A percentile compares a stretch with the other conserved stretches of the same genome.
Evolutionary conservation across 2,329 filamentous ascomycete species (phyloP).

Genomic region (Aspergillus brunneoviolaceus): DNA sequence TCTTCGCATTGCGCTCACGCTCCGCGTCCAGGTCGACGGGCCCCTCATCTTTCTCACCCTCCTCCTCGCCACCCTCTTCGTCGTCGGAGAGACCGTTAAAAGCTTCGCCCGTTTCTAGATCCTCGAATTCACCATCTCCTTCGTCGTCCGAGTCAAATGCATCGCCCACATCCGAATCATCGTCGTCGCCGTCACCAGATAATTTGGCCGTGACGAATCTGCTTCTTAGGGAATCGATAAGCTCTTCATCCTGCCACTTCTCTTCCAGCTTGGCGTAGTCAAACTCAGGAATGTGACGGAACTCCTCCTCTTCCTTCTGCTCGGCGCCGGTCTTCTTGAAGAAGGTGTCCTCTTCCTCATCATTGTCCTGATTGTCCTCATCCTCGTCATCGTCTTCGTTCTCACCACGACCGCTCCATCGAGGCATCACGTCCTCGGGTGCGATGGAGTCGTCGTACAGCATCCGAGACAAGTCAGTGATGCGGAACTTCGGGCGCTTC

Average conservation of each 20-base stretch:
- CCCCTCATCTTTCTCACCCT: slow-evolving; percentile 49
- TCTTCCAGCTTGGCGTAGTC: slow-evolving; percentile 77
- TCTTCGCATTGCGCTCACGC: slow-evolving; percentile 82
- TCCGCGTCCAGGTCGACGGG: slow-evolving; percentile 72
- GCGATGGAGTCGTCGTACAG: slow-evolving; percentile 84
- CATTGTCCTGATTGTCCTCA: slow-evolving; percentile 62
- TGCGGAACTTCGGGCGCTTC: slow-evolving; percentile 70
- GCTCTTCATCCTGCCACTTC: slow-evolving; percentile 81
- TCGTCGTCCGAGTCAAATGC: slow-evolving; percentile 61
- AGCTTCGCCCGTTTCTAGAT: slow-evolving; percentile 74
- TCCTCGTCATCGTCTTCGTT: slow-evolving; percentile 52
- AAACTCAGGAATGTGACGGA: slow-evolving; percentile 73
- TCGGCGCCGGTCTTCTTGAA: slow-evolving; percentile 58
- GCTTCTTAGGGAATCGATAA: slow-evolving; percentile 69
- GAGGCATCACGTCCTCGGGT: slow-evolving; percentile 70
- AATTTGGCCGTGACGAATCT: slow-evolving; percentile 73
- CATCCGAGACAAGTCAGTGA: slow-evolving; percentile 77
- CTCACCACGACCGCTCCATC: slow-evolving; percentile 73
- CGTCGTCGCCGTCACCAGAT: slow-evolving; percentile 56
- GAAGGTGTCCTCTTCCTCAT: slow-evolving; percentile 67
- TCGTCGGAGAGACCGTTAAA: slow-evolving; percentile 45
- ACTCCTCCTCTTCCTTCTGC: slow-evolving; percentile 59
- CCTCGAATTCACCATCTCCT: slow-evolving; percentile 80
- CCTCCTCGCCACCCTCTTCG: slow-evolving; percentile 52
- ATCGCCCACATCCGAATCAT: slow-evolving; percentile 50